Conservation (phyloP, 2,329 filamentous ascomycete species). For the Trichoderma breve region DNA sequence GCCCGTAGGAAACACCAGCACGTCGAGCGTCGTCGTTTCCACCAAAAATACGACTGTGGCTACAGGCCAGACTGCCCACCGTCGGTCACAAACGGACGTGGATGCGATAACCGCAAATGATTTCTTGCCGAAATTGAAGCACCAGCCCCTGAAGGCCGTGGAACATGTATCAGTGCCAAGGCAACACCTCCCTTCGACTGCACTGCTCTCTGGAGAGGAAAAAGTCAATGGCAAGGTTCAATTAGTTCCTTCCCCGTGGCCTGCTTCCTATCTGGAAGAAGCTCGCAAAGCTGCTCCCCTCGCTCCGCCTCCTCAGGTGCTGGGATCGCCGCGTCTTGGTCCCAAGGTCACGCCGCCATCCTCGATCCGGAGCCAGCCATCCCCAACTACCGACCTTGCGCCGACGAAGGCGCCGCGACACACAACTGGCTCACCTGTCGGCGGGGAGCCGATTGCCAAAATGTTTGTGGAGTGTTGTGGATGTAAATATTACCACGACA, state of each 20-base stretch:
- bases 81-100: slow-evolving; percentile 23
- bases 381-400: neutral
- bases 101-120: slow-evolving; percentile 17
- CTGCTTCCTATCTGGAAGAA: slow-evolving; percentile 20
- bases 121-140: slow-evolving; percentile 39
- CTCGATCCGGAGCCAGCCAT: slow-evolving; percentile 17
- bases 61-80: slow-evolving; percentile 16
- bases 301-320: slow-evolving; percentile 18
- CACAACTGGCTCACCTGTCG: slow-evolving; percentile 13
- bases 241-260: neutral
- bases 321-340: slow-evolving; percentile 1
- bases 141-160: slow-evolving; percentile 37
- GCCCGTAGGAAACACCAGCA: neutral
- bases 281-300: slow-evolving; percentile 20
- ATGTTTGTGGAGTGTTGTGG: slow-evolving; percentile 65
- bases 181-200: neutral
- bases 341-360: slow-evolving; percentile 19
- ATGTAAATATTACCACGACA: slow-evolving; percentile 64
- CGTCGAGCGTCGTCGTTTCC: neutral
- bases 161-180: slow-evolving; percentile 21
- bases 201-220: neutral
- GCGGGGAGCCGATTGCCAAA: slow-evolving; percentile 52
- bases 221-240: neutral
- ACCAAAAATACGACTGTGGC: slow-evolving; percentile 1
- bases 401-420: slow-evolving; percentile 4